Conservation (phyloP, 1,139 yeast species). For the Sugiyamaella novakii region DNA sequence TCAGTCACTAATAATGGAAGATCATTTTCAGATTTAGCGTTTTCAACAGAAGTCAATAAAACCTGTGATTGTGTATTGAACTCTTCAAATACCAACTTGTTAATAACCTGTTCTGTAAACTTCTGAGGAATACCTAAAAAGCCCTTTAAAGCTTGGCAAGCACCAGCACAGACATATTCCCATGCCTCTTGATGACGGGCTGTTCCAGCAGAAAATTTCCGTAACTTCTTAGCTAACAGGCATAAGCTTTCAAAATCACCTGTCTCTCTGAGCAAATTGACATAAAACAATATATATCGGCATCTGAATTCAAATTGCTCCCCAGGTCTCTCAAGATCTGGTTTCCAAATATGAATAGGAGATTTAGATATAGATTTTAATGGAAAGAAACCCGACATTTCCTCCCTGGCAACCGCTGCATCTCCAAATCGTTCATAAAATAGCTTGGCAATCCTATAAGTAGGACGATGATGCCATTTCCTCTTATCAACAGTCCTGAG, state of each 20-base stretch:
- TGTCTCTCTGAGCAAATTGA: slow-evolving; percentile 56
- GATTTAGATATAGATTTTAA: slow-evolving; percentile 66
- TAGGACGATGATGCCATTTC: slow-evolving; percentile 91
- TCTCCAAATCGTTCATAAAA: slow-evolving; percentile 58
- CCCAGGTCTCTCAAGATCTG: slow-evolving; percentile 89
- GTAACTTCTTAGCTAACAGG: slow-evolving; percentile 64
- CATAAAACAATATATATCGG: slow-evolving; percentile 66
- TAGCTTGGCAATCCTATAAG: slow-evolving; percentile 70
- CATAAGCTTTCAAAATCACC: slow-evolving; percentile 63
- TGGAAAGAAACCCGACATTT: slow-evolving; percentile 64
- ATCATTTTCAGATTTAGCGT: slow-evolving; percentile 18
- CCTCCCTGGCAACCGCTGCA: slow-evolving; percentile 57
- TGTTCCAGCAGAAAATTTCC: slow-evolving; percentile 79
- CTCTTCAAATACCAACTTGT: slow-evolving; percentile 50
- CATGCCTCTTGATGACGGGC: slow-evolving; percentile 61
- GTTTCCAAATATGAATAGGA: slow-evolving; percentile 88
- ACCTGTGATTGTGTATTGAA: slow-evolving; percentile 41
- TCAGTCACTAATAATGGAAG: slow-evolving; percentile 30
- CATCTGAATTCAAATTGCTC: slow-evolving; percentile 81
- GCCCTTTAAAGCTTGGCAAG: slow-evolving; percentile 55
- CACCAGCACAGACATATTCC: slow-evolving; percentile 56
- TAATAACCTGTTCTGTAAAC: slow-evolving; percentile 58
- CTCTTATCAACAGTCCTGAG: slow-evolving; percentile 67
- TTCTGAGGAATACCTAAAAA: slow-evolving; percentile 50
- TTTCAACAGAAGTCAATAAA: slow-evolving; percentile 31